Evolutionary conservation across 148 eudicot species (phyloP), one percentile per base, ranked within the genome.

Genomic region (Talinum fruticosum): DNA sequence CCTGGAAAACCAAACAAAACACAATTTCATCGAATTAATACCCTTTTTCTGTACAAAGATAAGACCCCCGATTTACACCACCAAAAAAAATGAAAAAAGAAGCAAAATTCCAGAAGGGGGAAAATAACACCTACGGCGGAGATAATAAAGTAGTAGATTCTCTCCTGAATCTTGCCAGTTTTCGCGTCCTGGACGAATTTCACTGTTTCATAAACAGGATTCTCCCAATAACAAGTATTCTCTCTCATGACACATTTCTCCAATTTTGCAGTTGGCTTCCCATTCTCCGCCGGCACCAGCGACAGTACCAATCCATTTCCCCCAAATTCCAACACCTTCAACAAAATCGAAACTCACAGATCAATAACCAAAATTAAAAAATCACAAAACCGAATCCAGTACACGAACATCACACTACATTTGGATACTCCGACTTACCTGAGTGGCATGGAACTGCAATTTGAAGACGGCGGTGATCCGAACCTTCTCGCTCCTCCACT

Each of bases 191-290:
- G 88, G 72, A 83, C 79, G 71, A 93, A 85, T 77, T 90, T 96
- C 49, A 96, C 95, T 1, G 95, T 88, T 81, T 96, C 99, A 24
- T 41, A 80, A 37, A 91, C 84, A 1, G 97, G 91, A 85, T 85
- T 87, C 75, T 91, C 97, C 99, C 99, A 96, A 78, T 84, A 81
- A 82, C 97, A 96, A 57, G 87, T 45, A 74, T 90, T 92, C 74
- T 93, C 96, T 73, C 66, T 85, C 78, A 90, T 72, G 33, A 69
- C 64, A 33, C 87, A 85, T 83, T 87, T 92, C 83, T 90, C 97
- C 66, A 87, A 80, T 81, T 77, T 88, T n/a, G 78, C 79, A 26
- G 92, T 90, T 34, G 97, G 90, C 79, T 89, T 92, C 51, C 94
- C 97, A 69, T 53, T 77, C 67, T 90, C 97, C 24, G 85, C 87